Evolutionary conservation across 768 basidiomycete genomes (phyloP), one percentile per base, ranked within the genome.

Genomic region (Boletus patriciae): DNA sequence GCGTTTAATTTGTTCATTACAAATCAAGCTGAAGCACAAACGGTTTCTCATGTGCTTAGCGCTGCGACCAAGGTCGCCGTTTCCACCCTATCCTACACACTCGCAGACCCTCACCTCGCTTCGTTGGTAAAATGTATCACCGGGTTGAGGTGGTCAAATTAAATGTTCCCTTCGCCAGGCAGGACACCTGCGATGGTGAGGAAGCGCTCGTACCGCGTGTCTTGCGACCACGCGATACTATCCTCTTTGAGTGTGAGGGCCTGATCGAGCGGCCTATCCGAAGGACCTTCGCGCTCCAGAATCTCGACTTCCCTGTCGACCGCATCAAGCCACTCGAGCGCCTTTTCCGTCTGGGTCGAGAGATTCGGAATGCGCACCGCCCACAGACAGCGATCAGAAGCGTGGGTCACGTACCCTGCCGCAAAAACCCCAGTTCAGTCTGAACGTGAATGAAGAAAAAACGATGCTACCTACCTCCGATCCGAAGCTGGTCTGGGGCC

Each of bases 321-420:
- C 10, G 70, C 73, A 46, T 78, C 68, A 3, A 89, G 70, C 86
- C 87, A 91, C 4, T 63, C 70, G 37, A 78, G 76, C 0, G 87
- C 84, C n/a, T 81, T 63, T 3, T 67, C 65, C 16, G 74, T 67
- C 61, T 90, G 81, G 11, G 77, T 64, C 1, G 72, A 70, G 42
- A 90, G 68, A n/a, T 63, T 66, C 4, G 85, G 80, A 3, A 77
- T 60, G 18, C 84, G 78, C 25, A 88, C 69, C 6, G 82, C 76
- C 83, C 88, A 90, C 9, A 91, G 55, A n/a, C 73, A 56, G 9
- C 85, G 76, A 62, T 92, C 89, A 2, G 80, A 80, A 2, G 75
- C 86, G 64, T 91, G 89, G 0, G 88, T 89, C 9, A 90, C 84
- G 59, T 83, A 84, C 2, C 86, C 87, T 89, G 46, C 19, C 8